Evolutionary conservation across 108 stramenopile species (phyloP).

Genomic region (Nitzschia inconspicua): DNA sequence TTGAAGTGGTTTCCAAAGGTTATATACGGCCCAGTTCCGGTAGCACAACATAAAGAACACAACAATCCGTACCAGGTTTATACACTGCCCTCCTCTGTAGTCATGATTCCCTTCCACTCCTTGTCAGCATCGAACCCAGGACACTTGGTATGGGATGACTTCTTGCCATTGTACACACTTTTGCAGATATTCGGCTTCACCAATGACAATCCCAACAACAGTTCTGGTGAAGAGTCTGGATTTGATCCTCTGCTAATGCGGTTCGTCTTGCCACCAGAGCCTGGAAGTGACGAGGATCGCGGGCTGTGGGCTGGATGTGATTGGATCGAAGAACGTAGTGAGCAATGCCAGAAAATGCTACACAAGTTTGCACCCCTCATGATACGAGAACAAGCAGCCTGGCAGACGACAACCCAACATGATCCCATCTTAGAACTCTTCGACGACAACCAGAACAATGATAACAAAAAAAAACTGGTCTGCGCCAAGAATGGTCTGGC

Average conservation of each 20-base stretch:
- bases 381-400: slow-evolving; percentile 6
- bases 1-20: slow-evolving; percentile 50
- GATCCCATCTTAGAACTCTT: not conserved
- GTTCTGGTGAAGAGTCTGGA: not conserved
- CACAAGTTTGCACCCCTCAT: slow-evolving; percentile 50
- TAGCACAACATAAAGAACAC: not conserved
- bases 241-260: slow-evolving; percentile 32
- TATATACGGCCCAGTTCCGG: not conserved
- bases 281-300: no score
- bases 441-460: not conserved
- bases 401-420: slow-evolving; percentile 9
- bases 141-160: slow-evolving; percentile 46
- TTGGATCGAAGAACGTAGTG: slow-evolving; percentile 9
- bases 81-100: slow-evolving; percentile 26
- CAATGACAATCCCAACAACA: slow-evolving; percentile 5
- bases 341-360: slow-evolving; percentile 33
- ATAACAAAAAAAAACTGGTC: slow-evolving; percentile 21
- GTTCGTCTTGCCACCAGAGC: slow-evolving; percentile 12
- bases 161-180: slow-evolving; percentile 27
- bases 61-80: slow-evolving; percentile 19
- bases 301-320: slow-evolving; percentile 42
- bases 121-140: slow-evolving; percentile 51
- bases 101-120: slow-evolving; percentile 59
- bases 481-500: slow-evolving; percentile 47
- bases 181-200: slow-evolving; percentile 40